phyloP scores from a whole-genome alignment of 2,329 filamentous ascomycete genomes.

The Albifimbria verrucaria region DNA sequence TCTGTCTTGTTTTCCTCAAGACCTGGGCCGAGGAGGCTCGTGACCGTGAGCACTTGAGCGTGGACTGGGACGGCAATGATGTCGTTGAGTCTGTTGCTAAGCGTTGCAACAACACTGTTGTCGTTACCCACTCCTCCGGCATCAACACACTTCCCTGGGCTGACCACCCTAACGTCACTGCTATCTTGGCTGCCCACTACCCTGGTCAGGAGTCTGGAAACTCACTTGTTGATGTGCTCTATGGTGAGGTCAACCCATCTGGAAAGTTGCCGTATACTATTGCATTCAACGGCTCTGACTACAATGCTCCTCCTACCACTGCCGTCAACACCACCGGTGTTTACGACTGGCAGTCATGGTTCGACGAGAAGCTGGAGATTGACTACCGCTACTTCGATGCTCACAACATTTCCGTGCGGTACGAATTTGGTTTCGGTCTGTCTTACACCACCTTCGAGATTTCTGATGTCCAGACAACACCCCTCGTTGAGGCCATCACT shows the following conservation, averaged over 20 bases:
- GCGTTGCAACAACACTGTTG: constrained; percentile 61
- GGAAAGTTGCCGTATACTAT: constrained; percentile 73
- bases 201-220: constrained; percentile 70
- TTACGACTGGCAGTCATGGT: constrained; percentile 44
- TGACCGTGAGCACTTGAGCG: constrained; percentile 49
- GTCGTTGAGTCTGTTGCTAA: constrained; percentile 60
- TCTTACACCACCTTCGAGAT: constrained; percentile 63
- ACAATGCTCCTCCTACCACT: constrained; percentile 38
- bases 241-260: constrained; percentile 64
- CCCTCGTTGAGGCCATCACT: constrained; percentile 18
- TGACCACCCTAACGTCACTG: constrained; percentile 62
- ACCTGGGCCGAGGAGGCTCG: constrained; percentile 65
- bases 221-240: constrained; percentile 64
- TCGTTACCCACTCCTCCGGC: constrained; percentile 67
- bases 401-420: constrained; percentile 54
- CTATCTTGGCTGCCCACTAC: constrained; percentile 65
- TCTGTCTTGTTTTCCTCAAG: constrained; percentile 65
- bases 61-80: constrained; percentile 59
- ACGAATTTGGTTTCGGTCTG: constrained; percentile 67
- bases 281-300: constrained; percentile 50
- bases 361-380: constrained; percentile 63
- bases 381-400: constrained; percentile 66
- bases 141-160: constrained; percentile 66
- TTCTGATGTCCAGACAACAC: constrained; percentile 26
- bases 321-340: constrained; percentile 30